Base-by-base conservation (phyloP, 352 stramenopile species). In the Blastocystis sp. region DNA sequence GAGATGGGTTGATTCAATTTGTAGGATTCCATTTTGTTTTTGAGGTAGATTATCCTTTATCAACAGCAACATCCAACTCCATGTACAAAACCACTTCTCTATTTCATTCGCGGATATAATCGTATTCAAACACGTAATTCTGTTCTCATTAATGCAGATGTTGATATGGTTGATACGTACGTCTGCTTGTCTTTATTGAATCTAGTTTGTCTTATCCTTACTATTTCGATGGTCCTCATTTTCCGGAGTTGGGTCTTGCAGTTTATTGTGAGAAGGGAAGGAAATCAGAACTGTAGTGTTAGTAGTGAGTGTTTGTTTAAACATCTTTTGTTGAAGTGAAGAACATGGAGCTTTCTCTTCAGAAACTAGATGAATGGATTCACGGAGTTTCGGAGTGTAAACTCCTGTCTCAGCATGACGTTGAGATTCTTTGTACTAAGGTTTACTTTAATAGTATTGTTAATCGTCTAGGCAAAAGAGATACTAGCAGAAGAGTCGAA, bases 401-500 rank as follows among this genome's bases (percentile, higher is more conserved):
- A 35, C 94, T 94, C 0, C 90, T 98, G 56, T 94, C 93, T 11
- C 95, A 98, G 90, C 93, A 93, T 54, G 94, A 98, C 89, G 94
- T 98, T 58, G 95, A 97, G 90, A 90, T 93, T 61, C 91, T 98
- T 35, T 97, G 94, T 88, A 92, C 95, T 77, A 96, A 93, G 88
- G 90, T 91, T 63, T n/a, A 24, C 24, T 5, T 74, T 7, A 32
- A 78, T 32, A 7, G 9, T 32, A 19, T 67, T 21, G 46, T 16
- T 29, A 37, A 32, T 46, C 37, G 6, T 27, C 0, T 77, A 96
- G 91, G 96, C 96, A 58, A 94, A 96, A 61, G 96, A 98, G 90
- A 94, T 97, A 80, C 91, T 99, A 29, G 92, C 97, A 42, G 93
- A 97, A 73, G 96, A 98, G 91, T 96, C 94, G 46, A 98, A 98